Evolutionary conservation across 768 basidiomycete genomes (phyloP), one percentile per base, ranked within the genome.

Genomic region (Dictyophora rubrovolvata): DNA sequence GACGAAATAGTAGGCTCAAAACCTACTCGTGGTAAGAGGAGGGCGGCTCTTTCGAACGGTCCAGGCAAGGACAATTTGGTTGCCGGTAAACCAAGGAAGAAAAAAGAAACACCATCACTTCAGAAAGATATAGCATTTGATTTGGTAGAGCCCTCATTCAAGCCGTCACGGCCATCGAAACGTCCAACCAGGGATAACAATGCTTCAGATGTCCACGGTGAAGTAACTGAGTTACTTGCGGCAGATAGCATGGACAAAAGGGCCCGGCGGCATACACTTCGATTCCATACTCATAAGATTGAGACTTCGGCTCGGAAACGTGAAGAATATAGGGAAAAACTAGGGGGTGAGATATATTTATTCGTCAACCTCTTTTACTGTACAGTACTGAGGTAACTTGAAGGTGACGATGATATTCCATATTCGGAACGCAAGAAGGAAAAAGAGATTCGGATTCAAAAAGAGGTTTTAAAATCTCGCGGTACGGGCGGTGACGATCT

Each of bases 281-380:
- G 88, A 36, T 99, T 98, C 83, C 90, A 98, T 71, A 93, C 92
- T 5, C 81, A 89, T 56, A 89, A 87, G 68, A 94, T 99, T 65
- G 90, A 90, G 68, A 84, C 85, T 59, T 81, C 90, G 55, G 83
- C 86, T 11, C 77, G 88, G 61, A 79, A 94, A 56, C 81, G 83
- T 58, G 82, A 81, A 28, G 92, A 91, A 6, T 77, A 89, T 59
- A 78, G 74, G 62, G 79, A 78, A 22, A 83, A 87, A 5, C 69
- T 84, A 55, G 87, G 89, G 33, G 96, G 57, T 59, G 17, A 23
- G 57, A 49, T 21, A 22, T 47, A 16, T 56, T 48, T 6, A 48
- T 5, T n/a, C n/a, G n/a, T n/a, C n/a, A n/a, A n/a, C 18, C 10
- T 1, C 20, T 21, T 16, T 28, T 14, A 52, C 22, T 28, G 49